These are phyloP conservation scores for Tetrahymena elliotti DNA, from an alignment of 73 alveolate genomes.

Conservation along the genomic window DNA sequence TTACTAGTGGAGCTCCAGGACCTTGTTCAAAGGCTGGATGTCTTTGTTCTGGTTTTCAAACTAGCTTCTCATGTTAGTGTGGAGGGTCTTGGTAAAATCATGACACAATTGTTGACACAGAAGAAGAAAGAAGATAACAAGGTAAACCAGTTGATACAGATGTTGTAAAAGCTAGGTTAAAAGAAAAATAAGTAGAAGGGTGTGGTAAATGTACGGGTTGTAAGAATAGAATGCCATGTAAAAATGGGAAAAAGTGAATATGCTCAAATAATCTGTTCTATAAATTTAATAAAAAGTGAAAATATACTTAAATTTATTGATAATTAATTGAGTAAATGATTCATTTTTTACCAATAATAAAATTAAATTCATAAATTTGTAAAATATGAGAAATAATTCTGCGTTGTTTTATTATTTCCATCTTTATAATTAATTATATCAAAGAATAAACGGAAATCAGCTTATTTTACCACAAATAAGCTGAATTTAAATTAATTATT, in stretches of 20 bases:
- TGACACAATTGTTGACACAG: neutral
- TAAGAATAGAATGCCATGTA: slow-evolving; percentile 4
- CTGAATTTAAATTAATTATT: too few species aligned
- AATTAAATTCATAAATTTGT: too few species aligned
- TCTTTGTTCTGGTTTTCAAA: neutral
- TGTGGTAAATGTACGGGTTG: slow-evolving; percentile 11
- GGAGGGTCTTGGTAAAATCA: neutral
- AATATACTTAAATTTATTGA: too few species aligned
- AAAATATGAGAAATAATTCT: too few species aligned
- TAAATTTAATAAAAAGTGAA: too few species aligned
- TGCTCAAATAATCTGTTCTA: neutral
- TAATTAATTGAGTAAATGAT: too few species aligned
- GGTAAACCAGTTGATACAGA: neutral
- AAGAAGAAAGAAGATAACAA: neutral
- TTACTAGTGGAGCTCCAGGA: neutral
- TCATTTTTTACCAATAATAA: too few species aligned
- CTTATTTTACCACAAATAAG: too few species aligned
- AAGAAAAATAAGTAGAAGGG: neutral
- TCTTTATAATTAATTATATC: too few species aligned
- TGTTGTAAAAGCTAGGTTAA: neutral
- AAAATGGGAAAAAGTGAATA: neutral
- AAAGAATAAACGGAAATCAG: too few species aligned
- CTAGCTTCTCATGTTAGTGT: neutral
- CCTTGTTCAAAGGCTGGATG: neutral
- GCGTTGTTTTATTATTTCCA: too few species aligned